A percentile compares a stretch with the other conserved stretches of the same genome.
Evolutionary conservation across 768 basidiomycete species (phyloP).

Genomic region (Gautieria morchelliformis): DNA sequence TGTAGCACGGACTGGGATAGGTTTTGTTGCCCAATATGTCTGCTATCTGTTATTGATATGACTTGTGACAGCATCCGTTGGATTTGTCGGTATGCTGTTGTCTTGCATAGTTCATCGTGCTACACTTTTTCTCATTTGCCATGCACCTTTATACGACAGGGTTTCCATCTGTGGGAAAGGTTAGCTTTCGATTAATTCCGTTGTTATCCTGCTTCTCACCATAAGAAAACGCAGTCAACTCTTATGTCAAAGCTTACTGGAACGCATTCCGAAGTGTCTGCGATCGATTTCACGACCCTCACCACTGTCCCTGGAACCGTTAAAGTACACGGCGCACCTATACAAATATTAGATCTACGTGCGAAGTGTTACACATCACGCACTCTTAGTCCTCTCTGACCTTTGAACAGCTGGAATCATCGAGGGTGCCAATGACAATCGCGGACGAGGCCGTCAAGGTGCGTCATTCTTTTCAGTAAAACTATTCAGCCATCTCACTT

Average conservation of each 20-base stretch:
- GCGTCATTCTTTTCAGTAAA: conserved; percentile 20
- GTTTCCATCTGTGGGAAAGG: conserved; percentile 94
- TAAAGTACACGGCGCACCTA: conserved; percentile 91
- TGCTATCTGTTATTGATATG: conserved; percentile 18
- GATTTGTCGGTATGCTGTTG: conserved; percentile 48
- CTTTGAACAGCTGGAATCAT: conserved; percentile 76
- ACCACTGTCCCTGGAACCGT: conserved; percentile 94
- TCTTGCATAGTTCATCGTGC: background rate
- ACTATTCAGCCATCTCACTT: conserved; percentile 17
- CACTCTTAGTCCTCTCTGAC: conserved; percentile 4
- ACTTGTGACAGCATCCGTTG: conserved; percentile 67
- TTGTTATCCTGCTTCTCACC: background rate
- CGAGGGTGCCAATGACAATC: conserved; percentile 93
- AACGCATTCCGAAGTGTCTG: conserved; percentile 91
- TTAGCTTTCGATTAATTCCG: conserved; percentile 16
- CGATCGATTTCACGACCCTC: conserved; percentile 93
- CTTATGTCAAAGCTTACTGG: conserved; percentile 95
- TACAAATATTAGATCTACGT: conserved; percentile 92
- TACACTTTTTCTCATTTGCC: background rate
- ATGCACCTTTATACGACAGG: conserved; percentile 16
- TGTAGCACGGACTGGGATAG: conserved; percentile 92
- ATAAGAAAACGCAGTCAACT: conserved; percentile 49
- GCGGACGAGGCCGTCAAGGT: conserved; percentile 93
- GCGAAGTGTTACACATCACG: conserved; percentile 21
- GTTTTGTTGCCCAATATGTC: background rate